These are phyloP conservation scores for Trametes villosa DNA, from an alignment of 768 basidiomycete species.

Conservation along the genomic window DNA sequence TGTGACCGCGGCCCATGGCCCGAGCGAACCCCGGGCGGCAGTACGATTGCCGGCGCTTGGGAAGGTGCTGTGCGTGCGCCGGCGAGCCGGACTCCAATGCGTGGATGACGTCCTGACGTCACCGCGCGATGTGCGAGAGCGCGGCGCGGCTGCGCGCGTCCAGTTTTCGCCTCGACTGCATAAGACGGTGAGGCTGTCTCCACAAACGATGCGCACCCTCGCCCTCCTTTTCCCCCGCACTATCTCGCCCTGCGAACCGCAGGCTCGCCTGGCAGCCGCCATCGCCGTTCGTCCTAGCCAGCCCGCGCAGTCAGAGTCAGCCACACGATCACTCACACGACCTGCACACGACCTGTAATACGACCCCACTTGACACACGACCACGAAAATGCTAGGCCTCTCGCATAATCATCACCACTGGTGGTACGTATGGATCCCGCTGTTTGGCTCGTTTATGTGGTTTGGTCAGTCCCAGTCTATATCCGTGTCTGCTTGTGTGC, in stretches of 20 bases:
- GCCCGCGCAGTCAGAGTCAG: background rate
- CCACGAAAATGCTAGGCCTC: constrained; percentile 1
- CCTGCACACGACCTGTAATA: background rate
- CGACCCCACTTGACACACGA: background rate
- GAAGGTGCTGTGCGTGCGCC: too few species aligned
- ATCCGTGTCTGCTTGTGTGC: background rate
- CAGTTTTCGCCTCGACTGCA: background rate
- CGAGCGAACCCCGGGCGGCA: background rate
- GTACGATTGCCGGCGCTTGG: too few species aligned
- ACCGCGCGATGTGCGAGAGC: background rate
- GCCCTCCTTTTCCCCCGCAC: background rate
- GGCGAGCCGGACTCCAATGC: constrained; percentile 4
- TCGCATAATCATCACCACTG: constrained; percentile 48
- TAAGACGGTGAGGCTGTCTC: constrained; percentile 10
- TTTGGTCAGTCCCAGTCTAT: constrained; percentile 47
- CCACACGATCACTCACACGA: background rate
- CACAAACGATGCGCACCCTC: constrained; percentile 5
- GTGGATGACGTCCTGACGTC: constrained; percentile 11
- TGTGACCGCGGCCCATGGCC: too few species aligned
- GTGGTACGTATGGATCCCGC: constrained; percentile 67
- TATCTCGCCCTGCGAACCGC: background rate
- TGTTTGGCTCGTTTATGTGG: constrained; percentile 66
- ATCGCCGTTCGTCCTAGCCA: constrained; percentile 10
- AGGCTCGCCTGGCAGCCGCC: constrained; percentile 9
- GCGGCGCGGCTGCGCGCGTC: background rate